These are phyloP conservation scores for Naganishia cerealis DNA, from an alignment of 1,284 basidiomycete genomes.

Conservation along the genomic window DNA sequence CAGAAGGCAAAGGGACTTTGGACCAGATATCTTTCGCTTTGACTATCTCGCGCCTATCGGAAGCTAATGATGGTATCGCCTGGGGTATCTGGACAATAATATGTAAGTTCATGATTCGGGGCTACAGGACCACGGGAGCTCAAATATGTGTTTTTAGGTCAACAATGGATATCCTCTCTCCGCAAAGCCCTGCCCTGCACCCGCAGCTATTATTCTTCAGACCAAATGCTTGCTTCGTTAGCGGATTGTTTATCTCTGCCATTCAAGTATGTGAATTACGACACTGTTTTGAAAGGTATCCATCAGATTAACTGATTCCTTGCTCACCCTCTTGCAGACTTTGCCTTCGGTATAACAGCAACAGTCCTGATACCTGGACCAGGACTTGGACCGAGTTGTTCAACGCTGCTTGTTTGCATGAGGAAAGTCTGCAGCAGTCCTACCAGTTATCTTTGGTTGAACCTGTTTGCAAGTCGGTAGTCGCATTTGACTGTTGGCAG, in stretches of 20 bases:
- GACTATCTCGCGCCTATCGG: not conserved
- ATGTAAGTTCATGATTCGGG: not conserved
- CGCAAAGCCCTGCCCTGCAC: not conserved
- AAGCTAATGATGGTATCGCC: not conserved
- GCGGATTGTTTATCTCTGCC: constrained; percentile 11
- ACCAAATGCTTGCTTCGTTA: constrained; percentile 3
- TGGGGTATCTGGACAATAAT: constrained; percentile 18
- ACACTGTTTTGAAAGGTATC: not conserved
- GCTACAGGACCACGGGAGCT: not conserved
- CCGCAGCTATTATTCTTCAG: not conserved
- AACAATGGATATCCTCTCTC: constrained; percentile 6
- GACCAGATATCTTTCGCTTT: constrained; percentile 20
- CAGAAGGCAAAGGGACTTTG: constrained; percentile 10
- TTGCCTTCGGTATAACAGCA: not conserved
- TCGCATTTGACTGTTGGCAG: not conserved
- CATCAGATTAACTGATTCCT: not conserved
- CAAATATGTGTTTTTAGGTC: not conserved
- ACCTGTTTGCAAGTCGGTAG: constrained; percentile 11
- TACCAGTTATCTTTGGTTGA: constrained; percentile 4
- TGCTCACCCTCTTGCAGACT: not conserved
- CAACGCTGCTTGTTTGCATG: not conserved
- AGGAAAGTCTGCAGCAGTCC: not conserved
- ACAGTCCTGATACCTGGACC: not conserved
- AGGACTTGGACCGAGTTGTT: not conserved
- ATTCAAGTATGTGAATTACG: not conserved